phyloP scores from a whole-genome alignment of 768 basidiomycete genomes.

The Cubamyces sp. region DNA sequence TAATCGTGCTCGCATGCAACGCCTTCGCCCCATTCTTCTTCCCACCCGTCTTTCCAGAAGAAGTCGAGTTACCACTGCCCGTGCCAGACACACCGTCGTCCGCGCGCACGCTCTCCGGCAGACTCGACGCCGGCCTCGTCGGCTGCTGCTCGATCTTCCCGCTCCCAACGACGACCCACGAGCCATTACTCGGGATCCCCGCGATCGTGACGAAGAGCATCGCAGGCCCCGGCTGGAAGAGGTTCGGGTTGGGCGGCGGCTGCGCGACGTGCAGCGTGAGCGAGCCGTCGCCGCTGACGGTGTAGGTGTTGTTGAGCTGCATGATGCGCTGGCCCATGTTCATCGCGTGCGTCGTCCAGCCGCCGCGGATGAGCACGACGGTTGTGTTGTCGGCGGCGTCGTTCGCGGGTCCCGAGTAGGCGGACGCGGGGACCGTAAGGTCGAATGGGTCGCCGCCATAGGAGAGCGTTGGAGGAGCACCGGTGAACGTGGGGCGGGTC shows the following conservation, averaged over 20 bases:
- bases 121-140: conserved; percentile 41
- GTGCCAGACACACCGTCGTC: conserved; percentile 41
- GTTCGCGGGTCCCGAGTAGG: conserved; percentile 70
- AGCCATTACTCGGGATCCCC: conserved; percentile 83
- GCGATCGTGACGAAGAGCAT: conserved; percentile 82
- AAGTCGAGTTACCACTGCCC: conserved; percentile 39
- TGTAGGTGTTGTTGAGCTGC: conserved; percentile 86
- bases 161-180: conserved; percentile 75
- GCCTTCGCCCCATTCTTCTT: conserved; percentile 27
- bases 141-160: conserved; percentile 78
- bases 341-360: conserved; percentile 86
- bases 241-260: conserved; percentile 79
- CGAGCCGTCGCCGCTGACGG: conserved; percentile 75
- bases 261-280: conserved; percentile 82
- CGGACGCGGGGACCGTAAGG: conserved; percentile 64
- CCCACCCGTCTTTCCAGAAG: conserved; percentile 16
- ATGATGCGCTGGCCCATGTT: conserved; percentile 86
- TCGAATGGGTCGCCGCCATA: conserved; percentile 89
- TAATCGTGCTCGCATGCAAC: conserved; percentile 47
- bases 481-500: conserved; percentile 68
- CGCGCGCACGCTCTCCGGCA: conserved; percentile 56
- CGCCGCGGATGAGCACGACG: conserved; percentile 80
- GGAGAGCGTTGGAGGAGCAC: conserved; percentile 70
- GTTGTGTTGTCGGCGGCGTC: conserved; percentile 74
- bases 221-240: conserved; percentile 90